Evolutionary conservation across 306 rosid genomes (phyloP), one percentile per base, ranked within the genome.

Genomic region (Begonia loranthoides): DNA sequence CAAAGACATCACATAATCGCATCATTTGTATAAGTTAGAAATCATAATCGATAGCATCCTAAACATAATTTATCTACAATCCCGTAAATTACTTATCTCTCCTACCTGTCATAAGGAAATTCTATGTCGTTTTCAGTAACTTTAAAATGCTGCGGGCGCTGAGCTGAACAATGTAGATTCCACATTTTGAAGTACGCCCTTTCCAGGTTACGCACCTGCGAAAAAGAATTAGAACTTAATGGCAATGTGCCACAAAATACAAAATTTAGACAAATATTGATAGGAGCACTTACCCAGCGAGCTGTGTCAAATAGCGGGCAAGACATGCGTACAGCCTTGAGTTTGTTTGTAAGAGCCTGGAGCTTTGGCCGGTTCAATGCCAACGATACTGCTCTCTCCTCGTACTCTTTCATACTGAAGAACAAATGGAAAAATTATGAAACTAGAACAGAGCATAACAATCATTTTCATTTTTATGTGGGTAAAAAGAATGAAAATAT

Each of bases 291-390:
- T n/a, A 92, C 99, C 99, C 99, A 92, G 70, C 99, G 93, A 38
- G 72, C 10, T 1, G 99, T 83, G 76, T 92, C 99, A 24, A 92
- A 92, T 41, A 92, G 78, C 65, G 99, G 99, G 73, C 99, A 92
- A 19, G 74, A 76, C 84, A 76, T 49, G 43, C 99, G 90, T 45
- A 52, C 82, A 8, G 94, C 66, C 76, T 92, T 92, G 17, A 92
- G 94, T 66, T 72, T 83, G 60, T 77, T 67, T 41, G 93, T 65
- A 19, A 92, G 82, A 17, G 83, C 84, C 59, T 73, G 76, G 56
- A 92, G 96, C 78, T 80, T 87, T 13, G 84, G 54, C 36, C 74
- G 93, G 70, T 78, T 76, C 75, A 92, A 38, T 13, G 99, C 94
- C 68, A 92, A 57, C 44, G 79, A 74, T 17, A 86, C 99, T 3